Base-by-base conservation (phyloP, 768 basidiomycete genomes). In the Podaxis sp. region DNA sequence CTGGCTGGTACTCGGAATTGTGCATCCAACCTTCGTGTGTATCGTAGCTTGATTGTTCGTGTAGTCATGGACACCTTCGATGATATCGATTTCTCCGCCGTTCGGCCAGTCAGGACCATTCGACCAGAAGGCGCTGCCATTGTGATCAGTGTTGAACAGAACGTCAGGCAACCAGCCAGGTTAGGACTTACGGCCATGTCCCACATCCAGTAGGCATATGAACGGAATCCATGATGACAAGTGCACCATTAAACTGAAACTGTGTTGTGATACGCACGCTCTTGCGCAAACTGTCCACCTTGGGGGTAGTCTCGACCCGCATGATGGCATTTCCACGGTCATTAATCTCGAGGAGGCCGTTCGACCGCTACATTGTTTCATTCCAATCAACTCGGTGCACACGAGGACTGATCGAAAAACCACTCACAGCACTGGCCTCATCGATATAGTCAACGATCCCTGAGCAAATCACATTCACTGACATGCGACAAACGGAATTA, bases 181-280 rank as follows among this genome's bases (percentile, higher is more conserved):
- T 17, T 47, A 27, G 49, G 6, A 80, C 80, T 72, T 60, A 83
- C 75, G 91, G 92, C 93, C 93, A 94, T 25, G 87, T 88, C 40
- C 88, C 94, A 73, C 94, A 96, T 13, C 94, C 94, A 0, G 87
- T 87, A 7, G 94, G 94, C 89, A 95, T 93, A 72, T 96, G 94
- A 25, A 86, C 80, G 25, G 92, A 84, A 74, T 96, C 93, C 80
- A 95, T 81, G 51, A 95, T 79, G 64, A 94, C 79, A 38, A 97
- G 78, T 7, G 85, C 85, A 13, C 82, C 89, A 37, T 82, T 89
- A 69, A 84, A 90, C 2, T 76, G 73, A 56, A 77, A 72, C 29
- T 85, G 71, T 0, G 89, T 86, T 53, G 85, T 86, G 66, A 98
- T 89, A 65, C 95, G 87, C 41, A 96, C 82, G 66, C 90, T 89